Percentiles rank a stretch among this genome's conserved stretches.
These are phyloP conservation scores for Phyllosticta ampelicida DNA, from an alignment of 2,329 filamentous ascomycete genomes.

Conservation along the genomic window DNA sequence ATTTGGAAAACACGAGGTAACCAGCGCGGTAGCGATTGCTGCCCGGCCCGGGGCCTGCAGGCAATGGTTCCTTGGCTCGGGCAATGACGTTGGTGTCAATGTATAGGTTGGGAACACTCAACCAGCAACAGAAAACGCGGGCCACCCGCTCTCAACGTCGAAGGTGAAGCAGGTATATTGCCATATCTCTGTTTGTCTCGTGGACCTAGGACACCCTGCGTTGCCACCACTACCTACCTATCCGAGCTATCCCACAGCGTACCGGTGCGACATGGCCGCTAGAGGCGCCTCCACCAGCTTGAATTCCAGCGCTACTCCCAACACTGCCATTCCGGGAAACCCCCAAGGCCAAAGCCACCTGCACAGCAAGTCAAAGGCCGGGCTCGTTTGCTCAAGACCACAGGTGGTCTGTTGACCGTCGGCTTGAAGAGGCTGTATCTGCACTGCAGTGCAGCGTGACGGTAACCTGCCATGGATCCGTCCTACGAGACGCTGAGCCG, in stretches of 20 bases:
- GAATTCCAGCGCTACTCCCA: background rate
- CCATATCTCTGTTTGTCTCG: background rate
- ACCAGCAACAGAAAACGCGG: background rate
- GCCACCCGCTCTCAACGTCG: background rate
- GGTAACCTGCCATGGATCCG: constrained; percentile 3
- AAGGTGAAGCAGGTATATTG: background rate
- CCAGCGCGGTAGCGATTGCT: background rate
- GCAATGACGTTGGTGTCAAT: background rate
- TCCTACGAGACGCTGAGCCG: constrained; percentile 6
- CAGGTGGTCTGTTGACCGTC: background rate
- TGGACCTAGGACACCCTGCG: no score
- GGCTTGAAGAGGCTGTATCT: background rate
- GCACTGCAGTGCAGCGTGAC: background rate
- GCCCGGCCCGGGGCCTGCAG: background rate
- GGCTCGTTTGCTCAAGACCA: background rate
- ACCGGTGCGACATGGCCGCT: background rate
- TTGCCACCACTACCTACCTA: background rate
- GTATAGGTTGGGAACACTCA: background rate
- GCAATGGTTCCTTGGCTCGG: background rate
- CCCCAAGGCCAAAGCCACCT: background rate
- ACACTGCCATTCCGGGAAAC: background rate
- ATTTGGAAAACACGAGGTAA: background rate
- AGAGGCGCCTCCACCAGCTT: background rate
- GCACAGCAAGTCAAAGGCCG: background rate
- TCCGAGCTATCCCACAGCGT: background rate